Percentiles rank a stretch among this genome's conserved stretches.
phyloP scores from a whole-genome alignment of 2,329 filamentous ascomycete genomes.

The Penicillium brevicompactum region DNA sequence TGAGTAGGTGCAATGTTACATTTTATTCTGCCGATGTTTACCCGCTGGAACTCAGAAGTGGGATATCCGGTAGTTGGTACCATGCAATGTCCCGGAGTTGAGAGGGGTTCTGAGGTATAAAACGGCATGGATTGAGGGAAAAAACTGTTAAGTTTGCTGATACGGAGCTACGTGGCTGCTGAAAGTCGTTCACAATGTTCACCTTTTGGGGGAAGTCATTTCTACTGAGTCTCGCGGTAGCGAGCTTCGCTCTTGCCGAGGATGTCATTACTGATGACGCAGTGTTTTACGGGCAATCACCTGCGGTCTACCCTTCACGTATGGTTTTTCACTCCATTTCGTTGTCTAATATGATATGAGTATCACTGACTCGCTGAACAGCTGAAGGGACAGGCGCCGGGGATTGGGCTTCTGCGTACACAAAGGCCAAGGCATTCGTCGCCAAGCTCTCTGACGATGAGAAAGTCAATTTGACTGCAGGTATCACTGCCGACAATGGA shows the following conservation, averaged over 20 bases:
- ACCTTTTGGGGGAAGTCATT: background rate
- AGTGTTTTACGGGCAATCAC: constrained; percentile 28
- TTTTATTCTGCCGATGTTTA: background rate
- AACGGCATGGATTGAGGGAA: background rate
- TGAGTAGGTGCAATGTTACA: background rate
- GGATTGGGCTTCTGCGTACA: constrained; percentile 39
- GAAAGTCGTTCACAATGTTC: background rate
- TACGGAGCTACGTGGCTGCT: background rate
- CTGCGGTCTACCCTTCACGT: constrained; percentile 28
- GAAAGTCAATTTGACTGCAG: constrained; percentile 40
- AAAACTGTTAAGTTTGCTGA: background rate
- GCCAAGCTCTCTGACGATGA: constrained; percentile 45
- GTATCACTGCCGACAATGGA: constrained; percentile 24
- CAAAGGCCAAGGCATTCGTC: constrained; percentile 42
- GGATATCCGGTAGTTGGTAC: background rate
- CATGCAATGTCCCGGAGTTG: background rate
- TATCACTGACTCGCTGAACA: constrained; percentile 1
- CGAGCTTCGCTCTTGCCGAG: background rate
- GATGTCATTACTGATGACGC: constrained; percentile 21
- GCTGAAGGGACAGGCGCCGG: constrained; percentile 31
- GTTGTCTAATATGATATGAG: accelerated
- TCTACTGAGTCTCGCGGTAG: background rate
- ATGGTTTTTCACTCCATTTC: background rate
- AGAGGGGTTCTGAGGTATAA: background rate
- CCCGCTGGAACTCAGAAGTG: background rate